Base-by-base conservation (phyloP, 768 basidiomycete species). In the Termitomyces sp. region DNA sequence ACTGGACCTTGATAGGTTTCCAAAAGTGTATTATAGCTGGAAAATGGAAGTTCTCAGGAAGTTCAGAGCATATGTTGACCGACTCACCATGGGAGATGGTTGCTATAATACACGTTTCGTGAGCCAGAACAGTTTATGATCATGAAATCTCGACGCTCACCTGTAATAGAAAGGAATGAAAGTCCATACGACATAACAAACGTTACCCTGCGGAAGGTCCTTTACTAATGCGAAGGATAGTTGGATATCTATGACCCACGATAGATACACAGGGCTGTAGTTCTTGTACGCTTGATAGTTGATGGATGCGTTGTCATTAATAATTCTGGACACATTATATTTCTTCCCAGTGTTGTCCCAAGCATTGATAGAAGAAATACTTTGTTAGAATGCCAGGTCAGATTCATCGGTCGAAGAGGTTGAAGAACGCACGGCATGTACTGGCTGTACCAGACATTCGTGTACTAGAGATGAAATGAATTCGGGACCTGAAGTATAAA, bases 121-220 rank as follows among this genome's bases (percentile, higher is more conserved):
- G 32, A 33, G 10, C 8, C 16, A 34, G 4, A 20, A 34, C 43
- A 40, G 39, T 3, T 7, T 26, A 16, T 9, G n/a, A 12, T 34
- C 18, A 46, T 18, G 13, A 22, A 53, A 9, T 12, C n/a, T 14
- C 14, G 56, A n/a, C 13, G 46, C 67, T 68, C 66, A 74, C 79
- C 76, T 2, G 89, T 86, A 61, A 92, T 86, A 42, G 83, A 78
- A 10, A 89, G 82, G 65, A 84, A 84, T 5, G 82, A 80, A 3
- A 83, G 74, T 44, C 80, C 82, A 60, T 88, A 88, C 14, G 80
- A 76, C 56, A 84, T 72, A 18, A 78, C 78, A 60, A 85, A 85
- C 4, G 81, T 81, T 39, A 81, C 82, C 32, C 82, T 82, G 51
- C 12, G 20, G 50, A 30, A 32, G 27, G 37, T 32, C 26, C 18